Percentiles rank a stretch among this genome's conserved stretches.
Evolutionary conservation across 2,329 filamentous ascomycete genomes (phyloP).

Genomic region (Aspergillus fischeri): DNA sequence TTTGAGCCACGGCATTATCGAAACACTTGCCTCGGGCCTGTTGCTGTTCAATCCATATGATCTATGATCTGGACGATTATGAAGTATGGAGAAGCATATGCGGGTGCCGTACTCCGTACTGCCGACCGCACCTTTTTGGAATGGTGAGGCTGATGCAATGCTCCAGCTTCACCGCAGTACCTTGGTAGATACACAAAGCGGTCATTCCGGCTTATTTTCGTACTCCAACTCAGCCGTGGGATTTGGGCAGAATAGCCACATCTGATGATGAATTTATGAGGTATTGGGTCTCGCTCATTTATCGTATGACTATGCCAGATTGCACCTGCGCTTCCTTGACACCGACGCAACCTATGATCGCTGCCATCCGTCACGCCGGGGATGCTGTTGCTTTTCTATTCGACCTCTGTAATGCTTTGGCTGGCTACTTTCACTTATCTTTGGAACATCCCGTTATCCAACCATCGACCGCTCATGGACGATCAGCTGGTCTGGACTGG

Average conservation of each 20-base stretch:
- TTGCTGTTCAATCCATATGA: no score
- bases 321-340: constrained; percentile 5
- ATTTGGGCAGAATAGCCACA: constrained; percentile 3
- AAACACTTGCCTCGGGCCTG: background rate
- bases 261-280: constrained; percentile 17
- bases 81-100: background rate
- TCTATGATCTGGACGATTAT: background rate
- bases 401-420: constrained; percentile 8
- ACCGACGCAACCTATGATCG: constrained; percentile 12
- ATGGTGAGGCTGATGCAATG: constrained; percentile 18
- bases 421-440: constrained; percentile 7
- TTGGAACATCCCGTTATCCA: constrained; percentile 7
- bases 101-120: background rate
- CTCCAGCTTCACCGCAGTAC: background rate
- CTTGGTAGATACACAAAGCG: no score
- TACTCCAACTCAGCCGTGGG: constrained; percentile 11
- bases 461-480: constrained; percentile 10
- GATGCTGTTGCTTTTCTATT: constrained; percentile 11
- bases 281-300: constrained; percentile 19
- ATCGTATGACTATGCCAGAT: constrained; percentile 16
- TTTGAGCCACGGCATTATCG: background rate
- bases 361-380: constrained; percentile 9
- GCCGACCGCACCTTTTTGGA: background rate
- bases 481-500: constrained; percentile 21
- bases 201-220: constrained; percentile 23